phyloP scores from a whole-genome alignment of 2,329 filamentous ascomycete species.

The Alternaria incomplexa region DNA sequence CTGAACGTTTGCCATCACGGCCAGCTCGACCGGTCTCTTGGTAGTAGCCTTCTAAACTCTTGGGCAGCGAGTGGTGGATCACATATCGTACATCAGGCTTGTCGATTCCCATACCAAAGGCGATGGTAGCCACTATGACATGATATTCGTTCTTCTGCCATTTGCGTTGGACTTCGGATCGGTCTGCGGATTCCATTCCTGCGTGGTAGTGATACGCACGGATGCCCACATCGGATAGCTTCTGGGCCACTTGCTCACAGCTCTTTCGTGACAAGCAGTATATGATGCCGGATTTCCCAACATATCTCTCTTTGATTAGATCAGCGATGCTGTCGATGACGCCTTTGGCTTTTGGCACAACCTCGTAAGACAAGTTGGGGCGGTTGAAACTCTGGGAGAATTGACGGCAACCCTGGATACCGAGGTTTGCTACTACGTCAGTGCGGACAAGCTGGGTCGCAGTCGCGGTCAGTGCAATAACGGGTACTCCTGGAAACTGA shows the following conservation, averaged over 20 bases:
- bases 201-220: constrained; percentile 87
- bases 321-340: constrained; percentile 63
- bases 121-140: constrained; percentile 96
- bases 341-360: constrained; percentile 71
- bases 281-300: constrained; percentile 81
- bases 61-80: constrained; percentile 89
- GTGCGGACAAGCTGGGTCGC: constrained; percentile 91
- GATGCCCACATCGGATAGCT: constrained; percentile 70
- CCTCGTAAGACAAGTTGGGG: constrained; percentile 91
- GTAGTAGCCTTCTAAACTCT: constrained; percentile 97
- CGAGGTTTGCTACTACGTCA: constrained; percentile 91
- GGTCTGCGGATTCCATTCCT: constrained; percentile 70
- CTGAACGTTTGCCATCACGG: constrained; percentile 83
- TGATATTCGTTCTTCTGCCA: constrained; percentile 85
- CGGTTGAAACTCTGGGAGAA: constrained; percentile 96
- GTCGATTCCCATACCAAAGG: constrained; percentile 99
- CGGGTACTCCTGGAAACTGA: constrained; percentile 77
- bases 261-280: constrained; percentile 88
- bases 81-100: constrained; percentile 97
- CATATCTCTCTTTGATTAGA: constrained; percentile 74
- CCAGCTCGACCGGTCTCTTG: constrained; percentile 97
- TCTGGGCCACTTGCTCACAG: constrained; percentile 79
- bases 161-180: constrained; percentile 72
- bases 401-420: constrained; percentile 76
- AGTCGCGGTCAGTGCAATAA: constrained; percentile 95